These are phyloP conservation scores for Acidomyces sp. DNA, from an alignment of 495 filamentous ascomycete species.

Conservation along the genomic window DNA sequence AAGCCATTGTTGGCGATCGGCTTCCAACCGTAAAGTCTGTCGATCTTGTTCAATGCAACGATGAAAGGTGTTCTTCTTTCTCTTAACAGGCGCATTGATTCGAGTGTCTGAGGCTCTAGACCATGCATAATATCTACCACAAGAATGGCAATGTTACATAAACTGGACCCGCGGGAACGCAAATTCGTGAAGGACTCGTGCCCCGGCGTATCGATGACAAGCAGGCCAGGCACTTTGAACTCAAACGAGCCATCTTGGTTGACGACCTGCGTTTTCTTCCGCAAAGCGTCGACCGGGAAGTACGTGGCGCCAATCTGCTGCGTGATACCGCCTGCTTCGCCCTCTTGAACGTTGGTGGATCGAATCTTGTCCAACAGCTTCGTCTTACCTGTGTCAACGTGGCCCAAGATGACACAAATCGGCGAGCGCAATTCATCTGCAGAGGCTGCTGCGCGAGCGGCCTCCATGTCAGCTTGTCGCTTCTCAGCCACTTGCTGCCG, in stretches of 20 bases:
- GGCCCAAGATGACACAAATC: slow-evolving; percentile 98
- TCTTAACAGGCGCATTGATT: slow-evolving; percentile 88
- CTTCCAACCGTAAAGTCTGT: slow-evolving; percentile 98
- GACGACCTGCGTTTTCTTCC: slow-evolving; percentile 81
- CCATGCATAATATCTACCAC: slow-evolving; percentile 99
- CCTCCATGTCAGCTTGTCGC: slow-evolving; percentile 76
- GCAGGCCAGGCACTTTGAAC: slow-evolving; percentile 93
- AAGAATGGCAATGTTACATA: slow-evolving; percentile 98
- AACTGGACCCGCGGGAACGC: slow-evolving; percentile 85
- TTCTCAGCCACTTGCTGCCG: slow-evolving; percentile 88
- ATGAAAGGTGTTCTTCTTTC: slow-evolving; percentile 97
- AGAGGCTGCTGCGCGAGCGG: slow-evolving; percentile 79
- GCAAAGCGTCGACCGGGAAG: slow-evolving; percentile 90
- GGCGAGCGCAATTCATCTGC: slow-evolving; percentile 91
- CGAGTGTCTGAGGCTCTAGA: slow-evolving; percentile 91
- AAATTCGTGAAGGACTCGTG: slow-evolving; percentile 99
- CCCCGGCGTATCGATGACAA: slow-evolving; percentile 97
- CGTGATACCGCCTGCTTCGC: slow-evolving; percentile 98
- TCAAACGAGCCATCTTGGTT: slow-evolving; percentile 84
- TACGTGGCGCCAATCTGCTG: slow-evolving; percentile 99
- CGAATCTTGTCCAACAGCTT: slow-evolving; percentile 98
- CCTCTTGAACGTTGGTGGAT: slow-evolving; percentile 97
- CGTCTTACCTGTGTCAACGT: slow-evolving; percentile 99
- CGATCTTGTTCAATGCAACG: slow-evolving; percentile 98
- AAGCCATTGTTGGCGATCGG: slow-evolving; percentile 97